Evolutionary conservation across 306 rosid species (phyloP), one percentile per base, ranked within the genome.

Genomic region (Datisca glomerata): DNA sequence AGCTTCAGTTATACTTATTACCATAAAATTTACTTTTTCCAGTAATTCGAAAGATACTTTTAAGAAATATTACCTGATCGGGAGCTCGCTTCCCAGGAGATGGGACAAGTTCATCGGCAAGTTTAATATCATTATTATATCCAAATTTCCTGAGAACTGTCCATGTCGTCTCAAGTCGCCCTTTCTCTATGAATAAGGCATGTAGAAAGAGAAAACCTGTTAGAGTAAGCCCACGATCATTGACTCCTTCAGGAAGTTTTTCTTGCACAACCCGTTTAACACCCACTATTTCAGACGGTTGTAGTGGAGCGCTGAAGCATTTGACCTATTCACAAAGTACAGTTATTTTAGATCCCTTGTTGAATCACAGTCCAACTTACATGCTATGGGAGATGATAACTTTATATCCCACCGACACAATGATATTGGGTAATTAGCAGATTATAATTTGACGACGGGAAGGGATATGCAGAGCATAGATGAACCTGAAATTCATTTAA

Each of bases 141-240:
- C 98, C 98, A 66, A 83, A 84, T 68, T 80, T 89, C 63, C 98
- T 77, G 15, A 89, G 93, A 43, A 89, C 95, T 22, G 92, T 89
- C 98, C 95, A 89, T 9, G 98, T 84, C 55, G 95, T 84, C 70
- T 89, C 98, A 41, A 89, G 85, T 59, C 98, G 98, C 45, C 95
- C 93, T 58, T 80, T 84, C 60, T 84, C 95, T 56, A 89, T 84
- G 60, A 89, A 91, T 51, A 89, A 81, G 43, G 97, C 97, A 59
- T 89, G 97, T 41, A 89, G 93, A 71, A 89, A 89, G 17, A 89
- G 81, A 62, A 89, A 89, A 3, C 97, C 97, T 5, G 97, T 89
- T 86, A 89, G 63, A 43, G 97, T 89, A 56, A 89, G 91, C 23
- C 97, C 97, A 8, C 75, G 83, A 37, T 89, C 95, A 56, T 89